Evolutionary conservation across 306 rosid species (phyloP).

Genomic region (Pachyrhizus erosus): DNA sequence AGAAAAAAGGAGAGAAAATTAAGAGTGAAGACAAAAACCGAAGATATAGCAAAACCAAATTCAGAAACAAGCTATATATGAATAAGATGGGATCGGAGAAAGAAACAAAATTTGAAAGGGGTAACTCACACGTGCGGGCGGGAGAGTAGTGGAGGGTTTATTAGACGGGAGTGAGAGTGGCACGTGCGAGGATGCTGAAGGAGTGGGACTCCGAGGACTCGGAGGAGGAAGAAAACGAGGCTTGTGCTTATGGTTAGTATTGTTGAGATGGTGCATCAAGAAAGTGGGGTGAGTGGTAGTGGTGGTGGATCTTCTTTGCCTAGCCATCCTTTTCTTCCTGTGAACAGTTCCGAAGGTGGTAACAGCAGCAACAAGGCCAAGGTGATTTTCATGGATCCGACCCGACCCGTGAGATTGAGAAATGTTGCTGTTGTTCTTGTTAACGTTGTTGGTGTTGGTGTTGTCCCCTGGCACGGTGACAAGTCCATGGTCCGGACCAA

Average conservation of each 20-base stretch:
- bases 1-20: neutral
- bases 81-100: neutral
- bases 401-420: slow-evolving; percentile 49
- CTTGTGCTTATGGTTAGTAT: slow-evolving; percentile 18
- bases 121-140: slow-evolving; percentile 69
- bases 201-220: no score
- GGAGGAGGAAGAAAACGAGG: slow-evolving; percentile 1
- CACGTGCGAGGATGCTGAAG: slow-evolving; percentile 61
- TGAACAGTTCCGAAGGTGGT: slow-evolving; percentile 56
- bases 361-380: slow-evolving; percentile 51
- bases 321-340: slow-evolving; percentile 75
- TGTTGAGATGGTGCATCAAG: neutral
- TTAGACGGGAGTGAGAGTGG: slow-evolving; percentile 24
- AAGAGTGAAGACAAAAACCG: neutral
- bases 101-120: neutral
- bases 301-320: slow-evolving; percentile 66
- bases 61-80: neutral
- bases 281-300: neutral
- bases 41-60: neutral
- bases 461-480: slow-evolving; percentile 53
- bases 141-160: slow-evolving; percentile 33
- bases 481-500: slow-evolving; percentile 49
- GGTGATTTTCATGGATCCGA: slow-evolving; percentile 43
- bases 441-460: no score
- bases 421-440: neutral